phyloP scores from a whole-genome alignment of 106 monocot species.

The Dendrobium catenatum region DNA sequence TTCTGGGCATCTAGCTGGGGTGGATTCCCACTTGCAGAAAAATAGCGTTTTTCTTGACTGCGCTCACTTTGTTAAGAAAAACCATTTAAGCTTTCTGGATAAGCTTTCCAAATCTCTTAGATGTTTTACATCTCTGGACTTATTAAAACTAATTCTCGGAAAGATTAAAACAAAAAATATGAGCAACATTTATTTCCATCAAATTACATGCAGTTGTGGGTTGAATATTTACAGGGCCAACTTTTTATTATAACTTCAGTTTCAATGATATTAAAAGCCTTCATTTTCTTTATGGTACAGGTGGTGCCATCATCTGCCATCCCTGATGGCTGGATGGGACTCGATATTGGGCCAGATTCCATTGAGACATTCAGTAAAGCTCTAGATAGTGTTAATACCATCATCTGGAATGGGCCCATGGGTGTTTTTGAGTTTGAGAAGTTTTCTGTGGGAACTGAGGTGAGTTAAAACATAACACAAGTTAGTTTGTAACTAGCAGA shows the following conservation, averaged over 20 bases:
- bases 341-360: slow-evolving; percentile 59
- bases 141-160: no score
- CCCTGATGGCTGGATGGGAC: slow-evolving; percentile 73
- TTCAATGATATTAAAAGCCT: background rate
- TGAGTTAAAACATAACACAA: slow-evolving; percentile 7
- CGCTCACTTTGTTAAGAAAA: no score
- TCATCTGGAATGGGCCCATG: slow-evolving; percentile 71
- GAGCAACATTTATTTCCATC: no score
- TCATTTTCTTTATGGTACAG: slow-evolving; percentile 16
- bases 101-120: no score
- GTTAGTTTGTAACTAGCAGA: background rate
- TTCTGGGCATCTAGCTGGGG: no score
- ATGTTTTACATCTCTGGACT: no score
- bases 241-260: background rate
- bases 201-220: background rate
- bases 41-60: no score
- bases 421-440: slow-evolving; percentile 71
- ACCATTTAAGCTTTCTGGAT: no score
- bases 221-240: background rate
- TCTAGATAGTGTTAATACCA: slow-evolving; percentile 31
- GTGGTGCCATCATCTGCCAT: slow-evolving; percentile 49
- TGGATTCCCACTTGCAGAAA: no score
- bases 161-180: no score
- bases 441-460: slow-evolving; percentile 55
- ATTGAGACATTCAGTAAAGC: slow-evolving; percentile 41